Base-by-base conservation (phyloP, 106 monocot species). In the Alisma plantagoaquatica region DNA sequence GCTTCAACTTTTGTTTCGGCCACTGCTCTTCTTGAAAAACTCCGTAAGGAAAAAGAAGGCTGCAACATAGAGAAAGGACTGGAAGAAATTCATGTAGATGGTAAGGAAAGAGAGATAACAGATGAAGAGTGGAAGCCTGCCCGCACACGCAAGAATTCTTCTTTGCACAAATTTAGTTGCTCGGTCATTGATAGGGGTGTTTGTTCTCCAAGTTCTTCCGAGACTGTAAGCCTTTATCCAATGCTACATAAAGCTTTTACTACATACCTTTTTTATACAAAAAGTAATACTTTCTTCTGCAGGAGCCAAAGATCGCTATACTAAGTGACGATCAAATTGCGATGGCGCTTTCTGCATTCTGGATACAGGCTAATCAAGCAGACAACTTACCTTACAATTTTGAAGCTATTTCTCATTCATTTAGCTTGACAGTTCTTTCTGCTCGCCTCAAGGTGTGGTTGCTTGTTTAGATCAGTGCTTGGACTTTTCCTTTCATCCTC, bases 321-420 rank as follows among this genome's bases (percentile, higher is more conserved):
- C 41, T 96, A 61, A 89, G 31, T 71, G 96, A 96, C 66, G 96
- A 96, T 68, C 88, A 96, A 64, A 69, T 45, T 33, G 61, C 64
- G 32, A 77, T 78, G 44, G 46, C 79, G 42, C 77, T 96, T 46
- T 84, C 81, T 68, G 73, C 81, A 0, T 74, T 96, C 54, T 96
- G 96, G 96, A 60, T 89, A 46, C 88, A 96, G 73, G 81, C 88
- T 15, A 75, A 79, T 66, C 75, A 75, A 49, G 19, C 71, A 3
- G 96, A 96, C 65, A 96, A 88, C 67, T 63, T 74, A 55, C 96
- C 96, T 38, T 73, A 66, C 70, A 84, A 96, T 71, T 96, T 71
- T 78, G 84, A 89, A 59, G 84, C 96, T 27, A 89, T 96, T 50
- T 77, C 84, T 57, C 75, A 73, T 78, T 84, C 96, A 23, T 89